Evolutionary conservation across 192 early-diverging fungal genomes (phyloP).

Genomic region (Dissophora globulifera): DNA sequence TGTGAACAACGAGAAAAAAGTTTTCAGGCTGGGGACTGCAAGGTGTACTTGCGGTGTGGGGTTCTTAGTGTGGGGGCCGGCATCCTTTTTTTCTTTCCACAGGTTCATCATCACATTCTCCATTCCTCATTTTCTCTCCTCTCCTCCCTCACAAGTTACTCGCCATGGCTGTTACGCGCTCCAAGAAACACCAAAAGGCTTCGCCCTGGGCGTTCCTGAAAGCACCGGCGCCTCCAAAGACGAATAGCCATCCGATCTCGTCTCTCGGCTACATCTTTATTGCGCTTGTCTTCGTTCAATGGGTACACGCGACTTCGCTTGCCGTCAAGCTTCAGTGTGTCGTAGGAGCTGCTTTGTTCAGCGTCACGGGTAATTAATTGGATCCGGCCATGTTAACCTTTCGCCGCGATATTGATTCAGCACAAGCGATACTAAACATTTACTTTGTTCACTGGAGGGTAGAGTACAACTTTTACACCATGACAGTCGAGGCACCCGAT

Average conservation of each 20-base stretch:
- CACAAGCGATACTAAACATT: too few species aligned
- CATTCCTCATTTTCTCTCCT: not conserved
- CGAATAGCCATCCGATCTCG: conserved; percentile 43
- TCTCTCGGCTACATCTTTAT: conserved; percentile 39
- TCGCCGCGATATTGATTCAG: too few species aligned
- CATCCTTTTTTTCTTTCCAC: too few species aligned
- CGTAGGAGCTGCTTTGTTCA: conserved; percentile 44
- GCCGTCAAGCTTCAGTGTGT: conserved; percentile 48
- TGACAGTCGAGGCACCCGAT: conserved; percentile 47
- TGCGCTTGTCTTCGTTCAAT: conserved; percentile 37
- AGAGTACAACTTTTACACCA: conserved; percentile 48
- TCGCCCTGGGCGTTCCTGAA: conserved; percentile 26
- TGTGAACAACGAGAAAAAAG: too few species aligned
- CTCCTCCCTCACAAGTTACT: not conserved
- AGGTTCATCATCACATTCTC: not conserved
- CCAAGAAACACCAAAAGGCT: conserved; percentile 9
- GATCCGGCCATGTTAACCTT: too few species aligned
- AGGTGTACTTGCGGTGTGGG: too few species aligned
- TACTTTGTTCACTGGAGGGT: too few species aligned
- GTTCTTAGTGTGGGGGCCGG: too few species aligned
- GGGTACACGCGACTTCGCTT: conserved; percentile 36
- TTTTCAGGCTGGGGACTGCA: too few species aligned
- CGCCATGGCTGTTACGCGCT: not conserved
- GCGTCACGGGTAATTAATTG: conserved; percentile 46
- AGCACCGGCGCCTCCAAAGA: conserved; percentile 31